phyloP scores from a whole-genome alignment of 768 basidiomycete genomes.

The Lactarius vividus region DNA sequence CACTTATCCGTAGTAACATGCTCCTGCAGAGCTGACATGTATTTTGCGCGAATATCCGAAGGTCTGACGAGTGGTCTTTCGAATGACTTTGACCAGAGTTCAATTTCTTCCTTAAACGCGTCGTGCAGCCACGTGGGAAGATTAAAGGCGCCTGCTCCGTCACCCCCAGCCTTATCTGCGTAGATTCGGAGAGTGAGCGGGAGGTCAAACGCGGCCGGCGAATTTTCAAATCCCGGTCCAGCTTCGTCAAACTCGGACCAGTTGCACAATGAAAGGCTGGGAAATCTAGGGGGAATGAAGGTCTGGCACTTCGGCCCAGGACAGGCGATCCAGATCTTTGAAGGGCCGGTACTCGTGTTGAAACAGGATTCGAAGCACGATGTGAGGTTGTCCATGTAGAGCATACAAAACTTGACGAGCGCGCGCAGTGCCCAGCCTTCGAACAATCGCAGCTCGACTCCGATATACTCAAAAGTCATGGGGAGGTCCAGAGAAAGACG shows the following conservation, averaged over 20 bases:
- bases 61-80: background rate
- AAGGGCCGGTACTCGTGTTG: background rate
- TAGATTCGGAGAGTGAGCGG: background rate
- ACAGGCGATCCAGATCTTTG: background rate
- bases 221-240: background rate
- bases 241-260: too few species aligned
- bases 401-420: background rate
- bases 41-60: background rate
- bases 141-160: background rate
- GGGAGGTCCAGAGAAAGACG: background rate
- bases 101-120: background rate
- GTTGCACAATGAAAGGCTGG: too few species aligned
- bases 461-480: background rate
- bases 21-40: background rate
- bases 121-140: background rate
- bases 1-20: background rate
- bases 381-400: background rate
- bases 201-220: background rate
- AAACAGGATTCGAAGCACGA: background rate
- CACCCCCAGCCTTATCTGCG: background rate
- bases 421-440: constrained; percentile 3
- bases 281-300: too few species aligned
- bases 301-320: background rate
- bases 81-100: background rate
- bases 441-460: background rate